Percentiles rank a stretch among this genome's conserved stretches.
phyloP scores from a whole-genome alignment of 2,329 filamentous ascomycete species.

The Neodidymelliopsis sp. region DNA sequence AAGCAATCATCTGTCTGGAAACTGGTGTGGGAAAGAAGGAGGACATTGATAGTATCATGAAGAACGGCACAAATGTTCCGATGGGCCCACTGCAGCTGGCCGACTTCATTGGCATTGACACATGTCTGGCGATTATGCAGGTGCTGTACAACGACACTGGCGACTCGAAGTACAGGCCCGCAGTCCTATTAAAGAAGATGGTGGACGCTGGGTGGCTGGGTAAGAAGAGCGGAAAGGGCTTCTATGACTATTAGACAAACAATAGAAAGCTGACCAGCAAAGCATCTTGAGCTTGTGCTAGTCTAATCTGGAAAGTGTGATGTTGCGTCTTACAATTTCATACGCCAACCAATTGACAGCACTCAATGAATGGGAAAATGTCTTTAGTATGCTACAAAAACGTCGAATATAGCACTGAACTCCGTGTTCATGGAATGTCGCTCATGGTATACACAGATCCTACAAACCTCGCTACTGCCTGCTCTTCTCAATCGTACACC shows the following conservation, averaged over 20 bases:
- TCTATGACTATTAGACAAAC: slow-evolving; percentile 77
- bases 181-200: slow-evolving; percentile 89
- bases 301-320: no score
- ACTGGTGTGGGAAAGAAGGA: slow-evolving; percentile 88
- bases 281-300: no score
- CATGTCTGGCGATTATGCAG: slow-evolving; percentile 96
- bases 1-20: slow-evolving; percentile 94
- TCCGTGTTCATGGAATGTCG: slow-evolving; percentile 10
- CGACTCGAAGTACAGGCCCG: slow-evolving; percentile 93
- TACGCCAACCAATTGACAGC: no score
- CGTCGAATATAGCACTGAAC: slow-evolving; percentile 9
- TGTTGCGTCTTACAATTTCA: no score
- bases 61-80: slow-evolving; percentile 97
- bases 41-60: slow-evolving; percentile 98
- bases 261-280: background rate
- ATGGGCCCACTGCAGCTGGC: slow-evolving; percentile 95
- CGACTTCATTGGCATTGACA: slow-evolving; percentile 97
- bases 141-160: slow-evolving; percentile 90
- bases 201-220: slow-evolving; percentile 97
- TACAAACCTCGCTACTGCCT: slow-evolving; percentile 3
- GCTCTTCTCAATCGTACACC: background rate
- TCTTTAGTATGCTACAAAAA: slow-evolving; percentile 11
- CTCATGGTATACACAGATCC: slow-evolving; percentile 17
- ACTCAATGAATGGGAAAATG: background rate
- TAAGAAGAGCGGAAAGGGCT: slow-evolving; percentile 96